Percentiles rank a stretch among this genome's conserved stretches.
phyloP scores from a whole-genome alignment of 2,329 filamentous ascomycete species.

The Rhynchosporium graminicola region DNA sequence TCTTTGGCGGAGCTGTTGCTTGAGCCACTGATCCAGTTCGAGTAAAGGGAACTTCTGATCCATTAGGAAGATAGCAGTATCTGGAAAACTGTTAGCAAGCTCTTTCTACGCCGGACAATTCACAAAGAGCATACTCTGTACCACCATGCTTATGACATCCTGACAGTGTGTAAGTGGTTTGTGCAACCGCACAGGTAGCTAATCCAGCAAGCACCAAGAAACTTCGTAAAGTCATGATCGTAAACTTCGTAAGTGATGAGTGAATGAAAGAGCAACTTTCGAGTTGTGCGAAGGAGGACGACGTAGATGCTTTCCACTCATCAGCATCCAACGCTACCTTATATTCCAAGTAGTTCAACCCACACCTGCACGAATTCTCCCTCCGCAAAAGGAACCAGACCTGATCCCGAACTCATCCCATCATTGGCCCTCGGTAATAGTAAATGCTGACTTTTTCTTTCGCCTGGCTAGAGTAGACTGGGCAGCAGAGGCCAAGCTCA shows the following conservation, averaged over 20 bases:
- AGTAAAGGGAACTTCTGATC: constrained; percentile 20
- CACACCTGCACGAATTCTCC: not conserved
- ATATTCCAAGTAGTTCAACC: not conserved
- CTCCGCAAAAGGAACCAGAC: not conserved
- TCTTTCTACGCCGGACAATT: not conserved
- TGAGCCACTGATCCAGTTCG: constrained; percentile 1
- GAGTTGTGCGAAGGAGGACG: not conserved
- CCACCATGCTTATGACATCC: constrained; percentile 41
- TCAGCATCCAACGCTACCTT: constrained; percentile 2
- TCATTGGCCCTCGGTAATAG: not conserved
- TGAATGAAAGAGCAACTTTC: not conserved
- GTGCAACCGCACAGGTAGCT: not conserved
- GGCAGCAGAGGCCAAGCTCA: not conserved
- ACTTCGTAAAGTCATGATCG: constrained; percentile 12
- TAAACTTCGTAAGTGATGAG: not conserved
- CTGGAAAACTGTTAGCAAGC: not conserved
- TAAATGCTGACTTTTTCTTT: not conserved
- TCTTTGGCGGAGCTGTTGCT: not conserved
- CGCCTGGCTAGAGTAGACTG: not conserved
- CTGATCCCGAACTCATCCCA: not conserved
- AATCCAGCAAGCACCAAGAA: constrained; percentile 4
- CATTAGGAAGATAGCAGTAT: constrained; percentile 20
- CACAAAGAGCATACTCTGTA: constrained; percentile 34
- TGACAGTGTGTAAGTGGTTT: constrained; percentile 30
- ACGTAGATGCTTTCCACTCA: not conserved